Percentiles rank a stretch among this genome's conserved stretches.
Conservation (phyloP, 805 yeast species). For the Teunomyces funiuensis region DNA sequence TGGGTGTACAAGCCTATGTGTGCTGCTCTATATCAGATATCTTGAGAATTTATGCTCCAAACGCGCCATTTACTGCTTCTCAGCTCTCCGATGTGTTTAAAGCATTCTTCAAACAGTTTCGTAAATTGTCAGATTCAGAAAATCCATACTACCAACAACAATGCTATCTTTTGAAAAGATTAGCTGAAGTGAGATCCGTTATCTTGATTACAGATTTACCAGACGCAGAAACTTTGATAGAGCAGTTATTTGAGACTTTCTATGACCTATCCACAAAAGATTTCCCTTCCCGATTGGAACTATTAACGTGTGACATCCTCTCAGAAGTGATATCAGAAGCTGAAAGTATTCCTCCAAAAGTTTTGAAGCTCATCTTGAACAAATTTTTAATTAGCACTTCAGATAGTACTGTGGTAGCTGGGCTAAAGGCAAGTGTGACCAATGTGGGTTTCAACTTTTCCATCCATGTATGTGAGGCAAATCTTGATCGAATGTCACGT, state of each 20-base stretch:
- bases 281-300: constrained; percentile 55
- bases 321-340: constrained; percentile 74
- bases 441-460: constrained; percentile 68
- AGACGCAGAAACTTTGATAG: constrained; percentile 54
- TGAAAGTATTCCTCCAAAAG: constrained; percentile 58
- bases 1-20: constrained; percentile 65
- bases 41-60: constrained; percentile 78
- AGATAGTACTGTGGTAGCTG: constrained; percentile 20
- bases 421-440: constrained; percentile 17
- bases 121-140: constrained; percentile 51
- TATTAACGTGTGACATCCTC: constrained; percentile 66
- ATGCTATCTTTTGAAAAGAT: constrained; percentile 59
- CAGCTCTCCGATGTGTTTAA: constrained; percentile 66
- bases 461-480: constrained; percentile 63
- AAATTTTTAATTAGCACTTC: constrained; percentile 45
- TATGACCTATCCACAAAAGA: constrained; percentile 50
- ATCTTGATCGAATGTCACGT: constrained; percentile 72
- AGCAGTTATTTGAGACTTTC: constrained; percentile 57
- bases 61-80: constrained; percentile 76
- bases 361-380: constrained; percentile 63
- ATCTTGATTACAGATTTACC: constrained; percentile 76
- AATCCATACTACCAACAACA: constrained; percentile 64
- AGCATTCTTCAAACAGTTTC: constrained; percentile 63
- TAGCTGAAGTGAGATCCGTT: constrained; percentile 74
- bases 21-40: constrained; percentile 79